phyloP scores from a whole-genome alignment of 75 land plant genomes.

The Pseudotsuga menziesii region DNA sequence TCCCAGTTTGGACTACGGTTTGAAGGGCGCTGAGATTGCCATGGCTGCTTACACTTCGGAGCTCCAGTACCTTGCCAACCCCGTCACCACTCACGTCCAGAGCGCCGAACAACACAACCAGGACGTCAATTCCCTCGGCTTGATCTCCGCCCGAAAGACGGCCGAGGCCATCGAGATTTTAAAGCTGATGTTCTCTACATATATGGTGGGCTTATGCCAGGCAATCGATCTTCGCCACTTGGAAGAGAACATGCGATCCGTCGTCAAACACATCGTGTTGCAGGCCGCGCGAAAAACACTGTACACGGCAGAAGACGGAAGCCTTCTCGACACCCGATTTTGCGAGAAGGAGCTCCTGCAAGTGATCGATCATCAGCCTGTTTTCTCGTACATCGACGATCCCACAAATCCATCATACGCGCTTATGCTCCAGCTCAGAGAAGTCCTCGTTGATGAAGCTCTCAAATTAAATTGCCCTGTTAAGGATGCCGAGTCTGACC shows the following conservation, averaged over 20 bases:
- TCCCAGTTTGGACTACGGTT: conserved; percentile 83
- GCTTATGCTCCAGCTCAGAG: conserved; percentile 33
- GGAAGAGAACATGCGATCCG: conserved; percentile 33
- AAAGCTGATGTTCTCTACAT: conserved; percentile 25
- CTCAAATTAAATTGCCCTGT: background rate
- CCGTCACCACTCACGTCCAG: conserved; percentile 79
- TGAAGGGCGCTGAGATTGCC: conserved; percentile 84
- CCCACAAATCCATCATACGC: conserved; percentile 31
- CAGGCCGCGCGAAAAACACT: conserved; percentile 24
- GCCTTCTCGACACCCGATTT: conserved; percentile 23
- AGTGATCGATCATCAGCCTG: conserved; percentile 27
- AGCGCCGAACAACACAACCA: conserved; percentile 87
- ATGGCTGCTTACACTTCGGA: conserved; percentile 90
- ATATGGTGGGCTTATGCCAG: conserved; percentile 19
- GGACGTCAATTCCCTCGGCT: conserved; percentile 77
- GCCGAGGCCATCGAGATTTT: conserved; percentile 57
- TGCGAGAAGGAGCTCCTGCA: conserved; percentile 41
- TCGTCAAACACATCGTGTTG: conserved; percentile 26
- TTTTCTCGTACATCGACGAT: too few relatives aligned
- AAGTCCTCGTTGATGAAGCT: conserved; percentile 39
- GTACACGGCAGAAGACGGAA: conserved; percentile 18
- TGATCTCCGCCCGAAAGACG: conserved; percentile 72
- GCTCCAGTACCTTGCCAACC: conserved; percentile 79
- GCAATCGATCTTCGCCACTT: conserved; percentile 38
- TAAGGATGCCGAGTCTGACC: background rate